Evolutionary conservation across 2,329 filamentous ascomycete species (phyloP).

Genomic region (Claviceps africana): DNA sequence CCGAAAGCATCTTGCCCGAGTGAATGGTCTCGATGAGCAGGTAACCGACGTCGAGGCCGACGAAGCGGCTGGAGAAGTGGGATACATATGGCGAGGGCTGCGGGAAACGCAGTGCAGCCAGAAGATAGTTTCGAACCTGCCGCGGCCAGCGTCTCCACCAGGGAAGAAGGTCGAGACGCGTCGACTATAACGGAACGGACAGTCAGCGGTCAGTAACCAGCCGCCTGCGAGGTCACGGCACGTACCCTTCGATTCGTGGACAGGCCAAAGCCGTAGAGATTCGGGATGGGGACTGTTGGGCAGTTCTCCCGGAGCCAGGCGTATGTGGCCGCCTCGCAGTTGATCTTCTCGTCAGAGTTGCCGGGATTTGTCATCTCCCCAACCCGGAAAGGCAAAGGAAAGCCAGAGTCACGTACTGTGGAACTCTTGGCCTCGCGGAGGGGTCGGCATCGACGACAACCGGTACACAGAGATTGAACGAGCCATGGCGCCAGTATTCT

Average conservation of each 20-base stretch:
- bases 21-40: conserved; percentile 11
- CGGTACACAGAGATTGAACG: not conserved
- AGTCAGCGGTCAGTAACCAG: not conserved
- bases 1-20: not conserved
- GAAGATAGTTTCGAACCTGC: not conserved
- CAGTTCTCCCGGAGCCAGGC: conserved; percentile 10
- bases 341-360: conserved; percentile 27
- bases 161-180: not conserved
- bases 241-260: conserved; percentile 8
- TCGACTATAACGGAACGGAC: not conserved
- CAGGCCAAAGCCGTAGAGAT: conserved; percentile 13
- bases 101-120: conserved; percentile 4
- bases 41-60: conserved; percentile 9
- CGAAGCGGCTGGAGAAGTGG: conserved; percentile 4
- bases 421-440: not conserved
- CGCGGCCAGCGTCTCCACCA: not conserved
- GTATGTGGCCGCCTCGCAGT: conserved; percentile 10
- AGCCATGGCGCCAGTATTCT: not conserved
- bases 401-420: not conserved
- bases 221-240: not conserved
- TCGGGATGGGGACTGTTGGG: conserved; percentile 12
- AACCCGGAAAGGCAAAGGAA: conserved; percentile 15
- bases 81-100: conserved; percentile 7
- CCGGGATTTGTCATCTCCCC: conserved; percentile 22
- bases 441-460: not conserved